Percentiles rank a stretch among this genome's conserved stretches.
Evolutionary conservation across 2,329 filamentous ascomycete genomes (phyloP).

Genomic region (Phaeosphaeriaceae sp.): DNA sequence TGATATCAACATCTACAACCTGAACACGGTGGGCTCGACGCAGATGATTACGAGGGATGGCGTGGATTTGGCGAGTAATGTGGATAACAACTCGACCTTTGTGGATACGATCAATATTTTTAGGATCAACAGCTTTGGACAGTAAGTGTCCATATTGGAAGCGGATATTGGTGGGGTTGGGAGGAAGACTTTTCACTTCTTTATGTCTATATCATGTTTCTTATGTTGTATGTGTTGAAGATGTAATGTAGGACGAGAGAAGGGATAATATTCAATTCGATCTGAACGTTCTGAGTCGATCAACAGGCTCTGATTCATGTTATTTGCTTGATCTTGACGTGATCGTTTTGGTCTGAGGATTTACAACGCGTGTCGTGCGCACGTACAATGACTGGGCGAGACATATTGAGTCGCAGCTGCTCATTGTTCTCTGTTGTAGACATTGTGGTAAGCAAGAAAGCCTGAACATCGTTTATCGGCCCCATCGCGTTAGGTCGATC

Average conservation of each 20-base stretch:
- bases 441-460: no score
- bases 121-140: slow-evolving; percentile 25
- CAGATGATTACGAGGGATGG: slow-evolving; percentile 57
- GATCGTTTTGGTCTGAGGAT: no score
- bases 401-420: no score
- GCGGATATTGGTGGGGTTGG: background rate
- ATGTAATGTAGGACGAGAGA: background rate
- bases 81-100: slow-evolving; percentile 57
- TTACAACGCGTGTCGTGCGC: no score
- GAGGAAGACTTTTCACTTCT: background rate
- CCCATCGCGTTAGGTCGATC: no score
- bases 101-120: slow-evolving; percentile 45
- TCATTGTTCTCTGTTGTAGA: no score
- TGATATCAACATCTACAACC: slow-evolving; percentile 54
- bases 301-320: background rate
- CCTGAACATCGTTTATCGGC: no score
- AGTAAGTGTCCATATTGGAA: background rate
- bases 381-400: no score
- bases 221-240: background rate
- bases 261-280: background rate
- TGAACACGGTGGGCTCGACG: slow-evolving; percentile 56
- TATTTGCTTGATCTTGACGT: no score
- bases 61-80: slow-evolving; percentile 51
- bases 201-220: background rate
- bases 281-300: background rate